Base-by-base conservation (phyloP, 164 flowering plant genomes). In the Stephania japonica region DNA sequence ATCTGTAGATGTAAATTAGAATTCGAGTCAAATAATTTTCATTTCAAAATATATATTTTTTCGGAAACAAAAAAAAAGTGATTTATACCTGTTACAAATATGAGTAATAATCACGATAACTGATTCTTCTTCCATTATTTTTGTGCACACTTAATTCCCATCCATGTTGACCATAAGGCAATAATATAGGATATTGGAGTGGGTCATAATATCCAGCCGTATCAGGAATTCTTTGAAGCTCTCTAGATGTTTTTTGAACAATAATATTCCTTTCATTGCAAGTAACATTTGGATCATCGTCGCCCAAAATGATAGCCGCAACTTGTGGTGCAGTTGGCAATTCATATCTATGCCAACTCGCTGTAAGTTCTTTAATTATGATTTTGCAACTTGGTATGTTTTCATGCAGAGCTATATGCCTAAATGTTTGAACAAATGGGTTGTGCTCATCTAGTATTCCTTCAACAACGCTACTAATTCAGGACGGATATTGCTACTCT, bases 181-280 rank as follows among this genome's bases (percentile, higher is more conserved):
- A 19, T 26, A 70, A 26, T 7, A 70, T 9, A 4, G 81, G 76
- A 19, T 79, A 73, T 27, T 70, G 75, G 7, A 79, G 23, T 0
- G 78, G 75, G 18, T 76, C 79, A 70, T 79, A 79, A 26, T 59
- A 79, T 9, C 74, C 75, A 32, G 65, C 65, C n/a, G 65, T 73
- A n/a, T 73, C 65, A 13, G 49, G 32, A 13, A 66, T 8, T 26
- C 38, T 44, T 18, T 24, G 14, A 5, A 66, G 23, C 8, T 66
- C 23, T 16, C 70, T 70, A 0, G n/a, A 11, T 18, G 0, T 12
- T 16, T 23, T 65, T 43, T 65, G n/a, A 6, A 73, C 47, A 43
- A 73, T 66, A 18, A 72, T 72, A 43, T 61, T 38, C 25, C 75
- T 73, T 43, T 9, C 42, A 3, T 65, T 12, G 0, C 7, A 65